Conservation (phyloP, 352 stramenopile genomes). For the Phytopythium kandeliae region DNA sequence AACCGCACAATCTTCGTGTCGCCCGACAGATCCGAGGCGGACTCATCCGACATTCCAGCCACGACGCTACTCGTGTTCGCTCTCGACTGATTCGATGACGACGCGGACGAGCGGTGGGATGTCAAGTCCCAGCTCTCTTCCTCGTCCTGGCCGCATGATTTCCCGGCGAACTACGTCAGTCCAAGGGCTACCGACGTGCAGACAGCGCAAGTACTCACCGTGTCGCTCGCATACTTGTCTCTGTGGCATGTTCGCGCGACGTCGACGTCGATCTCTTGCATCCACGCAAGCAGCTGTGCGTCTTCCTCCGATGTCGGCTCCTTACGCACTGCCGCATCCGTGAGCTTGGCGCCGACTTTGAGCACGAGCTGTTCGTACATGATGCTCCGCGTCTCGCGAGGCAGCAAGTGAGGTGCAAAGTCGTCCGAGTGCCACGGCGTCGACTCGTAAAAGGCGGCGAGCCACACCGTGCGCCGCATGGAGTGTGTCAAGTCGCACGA, state of each 20-base stretch:
- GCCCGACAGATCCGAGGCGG: neutral
- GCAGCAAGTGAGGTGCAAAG: slow-evolving; percentile 34
- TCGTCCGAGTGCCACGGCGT: slow-evolving; percentile 38
- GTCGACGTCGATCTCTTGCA: slow-evolving; percentile 81
- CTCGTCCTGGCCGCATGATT: neutral
- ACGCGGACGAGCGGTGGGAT: neutral
- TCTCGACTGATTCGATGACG: neutral
- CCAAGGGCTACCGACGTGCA: neutral
- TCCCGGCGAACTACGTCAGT: too few species aligned
- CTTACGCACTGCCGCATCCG: slow-evolving; percentile 15
- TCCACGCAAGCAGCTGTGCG: slow-evolving; percentile 52
- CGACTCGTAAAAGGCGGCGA: slow-evolving; percentile 54
- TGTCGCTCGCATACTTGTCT: slow-evolving; percentile 34
- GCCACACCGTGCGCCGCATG: slow-evolving; percentile 57
- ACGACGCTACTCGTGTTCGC: neutral
- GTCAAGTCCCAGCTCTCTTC: neutral
- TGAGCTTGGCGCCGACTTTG: slow-evolving; percentile 44
- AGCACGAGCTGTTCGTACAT: slow-evolving; percentile 70
- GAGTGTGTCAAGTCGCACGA: slow-evolving; percentile 34
- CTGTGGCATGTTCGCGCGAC: slow-evolving; percentile 69
- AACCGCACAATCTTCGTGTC: neutral
- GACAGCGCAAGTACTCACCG: slow-evolving; percentile 9
- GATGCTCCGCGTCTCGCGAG: slow-evolving; percentile 24
- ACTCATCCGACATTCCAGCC: neutral
- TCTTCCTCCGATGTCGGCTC: slow-evolving; percentile 25